Evolutionary conservation across 2,329 filamentous ascomycete species (phyloP).

Genomic region (Beauveria australis): DNA sequence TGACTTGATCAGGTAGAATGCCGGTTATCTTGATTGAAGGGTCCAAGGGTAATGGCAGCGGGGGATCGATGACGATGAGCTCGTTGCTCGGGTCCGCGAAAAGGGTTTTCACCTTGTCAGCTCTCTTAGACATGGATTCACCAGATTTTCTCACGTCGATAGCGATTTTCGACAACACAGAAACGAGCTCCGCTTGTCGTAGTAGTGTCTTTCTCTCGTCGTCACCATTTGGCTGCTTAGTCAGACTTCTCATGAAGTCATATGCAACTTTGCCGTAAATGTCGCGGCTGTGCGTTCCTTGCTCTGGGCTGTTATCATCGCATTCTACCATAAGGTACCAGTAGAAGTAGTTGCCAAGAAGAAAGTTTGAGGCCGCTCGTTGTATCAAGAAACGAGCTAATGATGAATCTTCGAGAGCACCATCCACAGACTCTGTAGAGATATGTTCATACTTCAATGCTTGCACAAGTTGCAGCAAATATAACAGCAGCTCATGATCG

Average conservation of each 20-base stretch:
- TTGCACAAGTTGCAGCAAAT: constrained; percentile 89
- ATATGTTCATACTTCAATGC: constrained; percentile 90
- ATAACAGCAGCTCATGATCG: constrained; percentile 83
- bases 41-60: constrained; percentile 80
- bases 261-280: constrained; percentile 91
- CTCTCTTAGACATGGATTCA: constrained; percentile 70
- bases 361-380: constrained; percentile 79
- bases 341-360: constrained; percentile 88
- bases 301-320: constrained; percentile 71
- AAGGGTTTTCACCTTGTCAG: constrained; percentile 75
- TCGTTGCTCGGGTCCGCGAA: constrained; percentile 88
- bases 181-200: constrained; percentile 82
- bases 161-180: constrained; percentile 79
- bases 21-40: constrained; percentile 73
- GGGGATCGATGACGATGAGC: constrained; percentile 71
- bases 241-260: constrained; percentile 87
- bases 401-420: constrained; percentile 67
- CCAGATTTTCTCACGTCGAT: constrained; percentile 77
- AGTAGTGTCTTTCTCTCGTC: constrained; percentile 69
- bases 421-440: constrained; percentile 44
- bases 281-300: constrained; percentile 65
- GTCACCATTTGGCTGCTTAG: constrained; percentile 59
- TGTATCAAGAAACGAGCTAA: constrained; percentile 83
- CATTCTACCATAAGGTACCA: constrained; percentile 99
- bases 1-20: constrained; percentile 73